A percentile compares a stretch with the other conserved stretches of the same genome.
Conservation (phyloP, 2,329 filamentous ascomycete species). For the Fusarium metavorans region DNA sequence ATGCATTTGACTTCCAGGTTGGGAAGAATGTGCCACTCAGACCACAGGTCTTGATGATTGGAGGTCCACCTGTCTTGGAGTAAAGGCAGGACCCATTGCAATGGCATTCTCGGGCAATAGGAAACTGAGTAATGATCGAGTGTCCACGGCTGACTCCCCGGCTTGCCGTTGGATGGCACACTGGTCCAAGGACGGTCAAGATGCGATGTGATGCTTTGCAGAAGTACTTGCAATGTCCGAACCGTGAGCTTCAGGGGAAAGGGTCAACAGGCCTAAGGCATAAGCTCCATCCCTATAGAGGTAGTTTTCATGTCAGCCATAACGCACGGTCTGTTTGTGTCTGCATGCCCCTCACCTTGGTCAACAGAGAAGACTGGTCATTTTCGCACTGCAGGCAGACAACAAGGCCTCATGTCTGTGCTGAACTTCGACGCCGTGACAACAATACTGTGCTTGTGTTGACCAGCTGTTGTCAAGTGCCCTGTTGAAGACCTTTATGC, state of each 20-base stretch:
- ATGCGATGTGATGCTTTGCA: not conserved
- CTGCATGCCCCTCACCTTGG: not conserved
- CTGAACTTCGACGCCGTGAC: not conserved
- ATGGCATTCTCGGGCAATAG: not conserved
- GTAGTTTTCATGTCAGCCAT: not conserved
- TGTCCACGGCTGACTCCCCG: not conserved
- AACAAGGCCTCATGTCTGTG: not conserved
- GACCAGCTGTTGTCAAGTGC: not conserved
- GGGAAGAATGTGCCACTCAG: slow-evolving; percentile 6
- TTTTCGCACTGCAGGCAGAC: not conserved
- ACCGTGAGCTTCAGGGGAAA: not conserved
- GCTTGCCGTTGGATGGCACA: not conserved
- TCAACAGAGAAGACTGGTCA: not conserved
- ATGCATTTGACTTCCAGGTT: slow-evolving; percentile 12
- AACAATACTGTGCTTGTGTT: not conserved
- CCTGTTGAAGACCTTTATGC: not conserved
- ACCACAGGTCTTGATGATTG: not conserved
- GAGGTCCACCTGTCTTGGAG: not conserved
- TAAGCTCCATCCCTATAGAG: not conserved
- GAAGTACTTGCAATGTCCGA: not conserved
- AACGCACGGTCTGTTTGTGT: not conserved
- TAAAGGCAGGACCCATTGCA: not conserved
- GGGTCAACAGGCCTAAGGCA: not conserved
- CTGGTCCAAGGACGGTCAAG: not conserved
- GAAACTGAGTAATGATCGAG: not conserved